phyloP scores from a whole-genome alignment of 306 rosid genomes.

The Lithocarpus polystachyus region DNA sequence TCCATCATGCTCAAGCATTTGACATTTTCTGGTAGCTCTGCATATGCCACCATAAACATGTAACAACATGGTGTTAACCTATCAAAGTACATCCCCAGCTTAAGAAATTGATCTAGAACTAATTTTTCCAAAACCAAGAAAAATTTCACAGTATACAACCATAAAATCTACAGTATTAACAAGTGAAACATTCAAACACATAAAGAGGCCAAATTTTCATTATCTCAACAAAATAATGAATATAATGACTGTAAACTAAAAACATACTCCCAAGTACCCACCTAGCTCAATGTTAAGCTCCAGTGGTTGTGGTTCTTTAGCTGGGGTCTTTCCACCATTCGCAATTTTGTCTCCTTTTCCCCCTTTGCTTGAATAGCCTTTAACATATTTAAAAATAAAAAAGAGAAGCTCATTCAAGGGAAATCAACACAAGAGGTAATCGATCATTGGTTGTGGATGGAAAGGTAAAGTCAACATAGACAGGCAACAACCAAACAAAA shows the following conservation, averaged over 20 bases:
- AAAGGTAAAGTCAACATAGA: conserved; percentile 7
- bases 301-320: conserved; percentile 43
- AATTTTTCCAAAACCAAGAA: background rate
- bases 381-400: conserved; percentile 11
- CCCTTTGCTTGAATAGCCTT: conserved; percentile 37
- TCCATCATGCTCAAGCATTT: conserved; percentile 60
- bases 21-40: conserved; percentile 70
- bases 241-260: conserved; percentile 1
- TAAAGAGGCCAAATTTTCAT: too few species aligned
- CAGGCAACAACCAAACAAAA: background rate
- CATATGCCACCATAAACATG: conserved; percentile 22
- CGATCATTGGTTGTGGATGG: background rate
- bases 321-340: conserved; percentile 40
- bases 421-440: background rate
- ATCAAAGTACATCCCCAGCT: background rate
- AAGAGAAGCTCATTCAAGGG: conserved; percentile 3
- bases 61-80: background rate
- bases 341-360: conserved; percentile 61
- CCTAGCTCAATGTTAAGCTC: conserved; percentile 60
- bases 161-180: background rate
- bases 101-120: background rate
- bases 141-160: background rate
- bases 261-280: conserved; percentile 35
- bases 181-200: too few species aligned
- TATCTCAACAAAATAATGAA: conserved; percentile 1